A percentile compares a stretch with the other conserved stretches of the same genome.
phyloP scores from a whole-genome alignment of 768 basidiomycete genomes.

The Sutorius australiensis region DNA sequence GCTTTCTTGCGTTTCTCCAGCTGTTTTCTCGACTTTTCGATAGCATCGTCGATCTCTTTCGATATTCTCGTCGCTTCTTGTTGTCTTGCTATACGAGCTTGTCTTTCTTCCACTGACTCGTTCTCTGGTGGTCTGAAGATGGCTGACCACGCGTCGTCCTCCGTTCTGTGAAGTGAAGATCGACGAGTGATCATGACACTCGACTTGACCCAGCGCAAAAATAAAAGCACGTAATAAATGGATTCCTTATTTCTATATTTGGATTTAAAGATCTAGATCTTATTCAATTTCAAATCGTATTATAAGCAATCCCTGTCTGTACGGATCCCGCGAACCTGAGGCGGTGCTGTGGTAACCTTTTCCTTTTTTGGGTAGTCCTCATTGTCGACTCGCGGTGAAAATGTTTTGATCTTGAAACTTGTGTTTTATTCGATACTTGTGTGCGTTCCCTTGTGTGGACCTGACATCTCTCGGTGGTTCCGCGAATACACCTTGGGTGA shows the following conservation, averaged over 20 bases:
- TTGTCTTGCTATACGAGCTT: slow-evolving; percentile 11
- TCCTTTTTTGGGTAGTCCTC: no score
- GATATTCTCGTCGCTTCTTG: slow-evolving; percentile 25
- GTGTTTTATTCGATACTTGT: no score
- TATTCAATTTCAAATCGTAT: neutral
- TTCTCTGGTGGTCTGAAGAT: slow-evolving; percentile 17
- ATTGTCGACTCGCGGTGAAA: no score
- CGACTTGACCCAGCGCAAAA: no score
- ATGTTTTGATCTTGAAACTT: no score
- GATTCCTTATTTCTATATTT: neutral
- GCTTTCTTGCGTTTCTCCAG: slow-evolving; percentile 26
- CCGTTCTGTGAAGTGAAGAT: neutral
- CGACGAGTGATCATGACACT: slow-evolving; percentile 2
- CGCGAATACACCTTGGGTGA: no score
- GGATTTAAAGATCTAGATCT: neutral
- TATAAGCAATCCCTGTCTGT: no score
- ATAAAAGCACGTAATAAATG: neutral
- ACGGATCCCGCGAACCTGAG: no score
- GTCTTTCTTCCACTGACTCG: slow-evolving; percentile 8
- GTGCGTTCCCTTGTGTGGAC: no score
- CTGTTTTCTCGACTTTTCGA: slow-evolving; percentile 22
- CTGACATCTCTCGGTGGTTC: no score
- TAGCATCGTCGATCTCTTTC: slow-evolving; percentile 28
- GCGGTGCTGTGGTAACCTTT: no score
- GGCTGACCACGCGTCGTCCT: slow-evolving; percentile 22